A percentile compares a stretch with the other conserved stretches of the same genome.
phyloP scores from a whole-genome alignment of 108 stramenopile genomes.

The Conticribra weissflogii region DNA sequence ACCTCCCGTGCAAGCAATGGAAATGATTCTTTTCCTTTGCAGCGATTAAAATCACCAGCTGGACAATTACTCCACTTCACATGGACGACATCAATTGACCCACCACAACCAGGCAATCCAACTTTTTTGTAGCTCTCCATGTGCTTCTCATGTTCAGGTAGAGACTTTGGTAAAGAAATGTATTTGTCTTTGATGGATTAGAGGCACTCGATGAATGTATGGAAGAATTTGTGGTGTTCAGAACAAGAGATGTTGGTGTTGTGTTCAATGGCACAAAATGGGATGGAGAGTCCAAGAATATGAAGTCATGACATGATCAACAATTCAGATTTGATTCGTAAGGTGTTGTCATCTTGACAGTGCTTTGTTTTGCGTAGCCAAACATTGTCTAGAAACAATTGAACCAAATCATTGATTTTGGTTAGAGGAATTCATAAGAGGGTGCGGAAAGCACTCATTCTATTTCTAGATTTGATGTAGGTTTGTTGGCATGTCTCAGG shows the following conservation, averaged over 20 bases:
- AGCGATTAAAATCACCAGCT: conserved; percentile 12
- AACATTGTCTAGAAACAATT: too few relatives aligned
- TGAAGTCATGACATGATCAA: background rate
- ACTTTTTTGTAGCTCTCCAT: background rate
- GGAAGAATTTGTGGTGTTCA: conserved; percentile 10
- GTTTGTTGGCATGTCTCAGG: too few relatives aligned
- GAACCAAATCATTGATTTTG: too few relatives aligned
- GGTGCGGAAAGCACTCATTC: too few relatives aligned
- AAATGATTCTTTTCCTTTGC: background rate
- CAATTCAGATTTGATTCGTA: conserved; percentile 11
- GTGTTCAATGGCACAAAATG: background rate
- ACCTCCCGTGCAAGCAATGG: conserved; percentile 38
- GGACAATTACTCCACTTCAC: conserved; percentile 22
- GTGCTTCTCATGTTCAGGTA: background rate
- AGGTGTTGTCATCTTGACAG: too few relatives aligned
- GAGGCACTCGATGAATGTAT: conserved; percentile 9
- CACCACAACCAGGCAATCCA: conserved; percentile 7
- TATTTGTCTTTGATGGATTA: conserved; percentile 4
- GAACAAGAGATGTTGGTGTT: background rate
- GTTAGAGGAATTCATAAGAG: too few relatives aligned
- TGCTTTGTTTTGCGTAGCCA: too few relatives aligned
- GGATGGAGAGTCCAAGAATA: conserved; percentile 2
- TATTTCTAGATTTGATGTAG: too few relatives aligned
- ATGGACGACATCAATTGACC: conserved; percentile 27
- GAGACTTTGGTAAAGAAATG: conserved; percentile 8